These are phyloP conservation scores for Bretziella fagacearum DNA, from an alignment of 2,329 filamentous ascomycete species.

Conservation along the genomic window DNA sequence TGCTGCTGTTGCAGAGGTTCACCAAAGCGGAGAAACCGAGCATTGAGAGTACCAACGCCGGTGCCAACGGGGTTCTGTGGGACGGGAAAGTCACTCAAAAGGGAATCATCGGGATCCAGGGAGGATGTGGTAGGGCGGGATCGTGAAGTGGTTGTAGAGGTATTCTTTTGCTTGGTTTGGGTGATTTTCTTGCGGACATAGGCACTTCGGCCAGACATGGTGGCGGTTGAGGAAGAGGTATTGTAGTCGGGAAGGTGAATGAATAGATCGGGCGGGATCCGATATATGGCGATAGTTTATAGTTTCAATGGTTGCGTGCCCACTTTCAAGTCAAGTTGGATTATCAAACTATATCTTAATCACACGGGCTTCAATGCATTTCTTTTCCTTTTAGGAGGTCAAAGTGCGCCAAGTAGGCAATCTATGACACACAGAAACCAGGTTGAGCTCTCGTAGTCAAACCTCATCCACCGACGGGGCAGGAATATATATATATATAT, in stretches of 20 bases:
- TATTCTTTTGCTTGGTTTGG: constrained; percentile 23
- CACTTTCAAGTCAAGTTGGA: no score
- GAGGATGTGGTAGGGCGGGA: constrained; percentile 21
- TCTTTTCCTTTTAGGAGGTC: no score
- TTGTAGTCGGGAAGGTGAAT: neutral
- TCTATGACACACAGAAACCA: constrained; percentile 9
- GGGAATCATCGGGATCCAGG: constrained; percentile 25
- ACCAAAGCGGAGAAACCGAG: neutral
- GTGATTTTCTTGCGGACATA: constrained; percentile 42
- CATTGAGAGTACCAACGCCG: constrained; percentile 21
- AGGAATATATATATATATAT: neutral
- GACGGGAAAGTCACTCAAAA: constrained; percentile 23
- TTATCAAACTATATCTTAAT: no score
- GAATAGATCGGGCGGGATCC: neutral
- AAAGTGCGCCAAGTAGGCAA: neutral
- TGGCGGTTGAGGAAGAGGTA: constrained; percentile 8
- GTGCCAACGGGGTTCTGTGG: constrained; percentile 23
- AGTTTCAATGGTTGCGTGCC: no score
- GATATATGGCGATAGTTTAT: no score
- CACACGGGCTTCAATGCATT: no score
- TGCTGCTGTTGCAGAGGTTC: neutral
- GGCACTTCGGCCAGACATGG: constrained; percentile 42
- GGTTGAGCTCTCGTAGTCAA: neutral
- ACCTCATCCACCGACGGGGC: no score
- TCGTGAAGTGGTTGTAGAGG: constrained; percentile 3